A percentile compares a stretch with the other conserved stretches of the same genome.
These are phyloP conservation scores for Paraleonurus japonicus DNA, from an alignment of 257 asterid species.

Conservation along the genomic window DNA sequence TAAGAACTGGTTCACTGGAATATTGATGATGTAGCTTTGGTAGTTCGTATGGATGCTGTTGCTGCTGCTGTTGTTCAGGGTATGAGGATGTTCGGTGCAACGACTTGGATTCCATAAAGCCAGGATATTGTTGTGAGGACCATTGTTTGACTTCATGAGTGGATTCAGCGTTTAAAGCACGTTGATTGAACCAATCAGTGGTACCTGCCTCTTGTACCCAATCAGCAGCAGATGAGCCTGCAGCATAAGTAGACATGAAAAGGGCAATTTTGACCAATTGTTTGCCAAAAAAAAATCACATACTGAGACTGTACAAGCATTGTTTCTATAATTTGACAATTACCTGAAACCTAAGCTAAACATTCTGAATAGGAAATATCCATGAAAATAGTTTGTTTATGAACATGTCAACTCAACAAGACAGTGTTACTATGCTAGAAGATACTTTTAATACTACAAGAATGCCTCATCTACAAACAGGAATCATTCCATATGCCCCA, in stretches of 20 bases:
- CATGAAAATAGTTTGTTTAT: neutral
- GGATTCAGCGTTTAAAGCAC: constrained; percentile 47
- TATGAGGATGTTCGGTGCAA: constrained; percentile 83
- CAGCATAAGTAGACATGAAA: constrained; percentile 2
- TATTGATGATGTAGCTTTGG: constrained; percentile 54
- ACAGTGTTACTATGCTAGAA: neutral
- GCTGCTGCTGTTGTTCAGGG: constrained; percentile 79
- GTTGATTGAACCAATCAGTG: constrained; percentile 58
- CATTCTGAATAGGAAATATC: neutral
- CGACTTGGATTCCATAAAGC: constrained; percentile 42
- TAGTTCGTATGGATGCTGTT: constrained; percentile 49
- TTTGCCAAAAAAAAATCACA: neutral
- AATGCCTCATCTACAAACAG: neutral
- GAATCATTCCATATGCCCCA: neutral
- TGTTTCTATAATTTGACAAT: constrained; percentile 1
- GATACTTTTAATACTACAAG: neutral
- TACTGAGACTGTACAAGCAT: neutral
- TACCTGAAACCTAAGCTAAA: neutral
- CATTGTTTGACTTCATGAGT: constrained; percentile 53
- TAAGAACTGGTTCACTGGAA: constrained; percentile 69
- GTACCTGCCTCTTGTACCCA: constrained; percentile 65
- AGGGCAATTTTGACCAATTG: neutral
- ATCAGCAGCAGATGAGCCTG: constrained; percentile 88
- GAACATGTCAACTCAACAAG: neutral
- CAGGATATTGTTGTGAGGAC: constrained; percentile 70